A percentile compares a stretch with the other conserved stretches of the same genome.
phyloP scores from a whole-genome alignment of 2,329 filamentous ascomycete species.

The Penicillium crustosum region DNA sequence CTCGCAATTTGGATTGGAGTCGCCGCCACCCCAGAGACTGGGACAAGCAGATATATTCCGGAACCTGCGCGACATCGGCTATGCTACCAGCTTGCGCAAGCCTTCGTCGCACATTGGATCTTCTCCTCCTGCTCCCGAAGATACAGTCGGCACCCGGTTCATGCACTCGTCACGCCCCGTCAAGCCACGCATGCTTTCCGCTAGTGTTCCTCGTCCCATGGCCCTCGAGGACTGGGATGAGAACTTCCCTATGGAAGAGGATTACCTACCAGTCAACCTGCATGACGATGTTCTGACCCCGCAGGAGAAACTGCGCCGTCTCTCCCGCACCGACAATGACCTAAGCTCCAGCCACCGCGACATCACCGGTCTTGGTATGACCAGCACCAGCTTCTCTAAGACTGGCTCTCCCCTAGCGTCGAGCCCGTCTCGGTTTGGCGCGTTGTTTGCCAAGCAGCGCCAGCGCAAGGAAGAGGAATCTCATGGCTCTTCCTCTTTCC shows the following conservation, averaged over 20 bases:
- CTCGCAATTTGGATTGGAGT: slow-evolving; percentile 81
- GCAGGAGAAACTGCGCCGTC: slow-evolving; percentile 59
- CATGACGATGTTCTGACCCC: slow-evolving; percentile 64
- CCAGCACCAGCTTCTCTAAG: slow-evolving; percentile 49
- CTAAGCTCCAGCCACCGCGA: slow-evolving; percentile 48
- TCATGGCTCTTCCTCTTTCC: slow-evolving; percentile 53
- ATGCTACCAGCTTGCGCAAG: slow-evolving; percentile 68
- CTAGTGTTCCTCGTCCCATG: slow-evolving; percentile 57
- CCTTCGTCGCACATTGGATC: slow-evolving; percentile 53
- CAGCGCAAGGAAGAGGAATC: slow-evolving; percentile 53
- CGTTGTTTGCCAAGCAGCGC: slow-evolving; percentile 56
- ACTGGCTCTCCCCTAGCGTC: slow-evolving; percentile 58
- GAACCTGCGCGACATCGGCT: slow-evolving; percentile 65
- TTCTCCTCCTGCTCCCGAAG: slow-evolving; percentile 65
- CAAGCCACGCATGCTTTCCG: slow-evolving; percentile 58
- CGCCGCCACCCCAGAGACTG: slow-evolving; percentile 70
- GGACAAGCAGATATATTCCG: slow-evolving; percentile 63
- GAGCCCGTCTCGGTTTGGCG: slow-evolving; percentile 63
- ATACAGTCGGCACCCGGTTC: slow-evolving; percentile 62
- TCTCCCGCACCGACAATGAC: slow-evolving; percentile 59
- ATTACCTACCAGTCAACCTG: slow-evolving; percentile 73
- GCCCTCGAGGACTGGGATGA: slow-evolving; percentile 60
- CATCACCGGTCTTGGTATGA: slow-evolving; percentile 53
- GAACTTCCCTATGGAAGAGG: slow-evolving; percentile 79
- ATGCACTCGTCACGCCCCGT: slow-evolving; percentile 67